Base-by-base conservation (phyloP, 75 land plant species). In the Cunninghamia lanceolata region DNA sequence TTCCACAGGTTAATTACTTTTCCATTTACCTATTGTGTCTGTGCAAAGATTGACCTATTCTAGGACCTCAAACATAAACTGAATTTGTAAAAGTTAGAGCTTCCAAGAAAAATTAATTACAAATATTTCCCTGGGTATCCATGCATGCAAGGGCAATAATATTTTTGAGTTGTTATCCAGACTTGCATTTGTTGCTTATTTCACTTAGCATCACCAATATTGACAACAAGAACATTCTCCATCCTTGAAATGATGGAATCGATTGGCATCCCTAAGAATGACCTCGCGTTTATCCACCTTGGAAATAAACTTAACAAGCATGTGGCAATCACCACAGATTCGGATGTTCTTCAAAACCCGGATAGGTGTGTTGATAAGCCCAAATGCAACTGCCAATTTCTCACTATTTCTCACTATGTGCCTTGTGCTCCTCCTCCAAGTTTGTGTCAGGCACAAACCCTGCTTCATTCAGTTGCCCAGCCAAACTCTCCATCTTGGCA, bases 201-300 rank as follows among this genome's bases (percentile, higher is more conserved):
- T 39, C 82, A 78, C 32, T 47, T 47, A 63, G 11, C 40, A 78
- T 90, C 87, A 93, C 94, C 94, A 93, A 86, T 88, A 93, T 84
- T 92, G 90, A 85, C 86, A 88, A 90, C 97, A 96, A 40, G 97
- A 93, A 87, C 97, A 96, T 2, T 74, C 16, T 25, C 96, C 97
- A 85, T 86, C 79, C 46, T 87, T 80, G 82, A 95, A 95, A 82
- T 93, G 92, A 90, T 96, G 96, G 43, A 93, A 91, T 6, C 96
- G 89, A 66, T 95, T 90, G 76, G 92, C 85, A 82, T 96, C 96
- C 88, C 95, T 91, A 45, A 95, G 88, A 85, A 93, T 83, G 86
- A 96, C 91, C 43, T 93, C 91, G n/a, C 94, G 88, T 43, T 76
- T 71, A 10, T 87, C 86, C 76, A 91, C 36, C 56, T 86, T 91